These are phyloP conservation scores for Fusarium nurragi DNA, from an alignment of 2,329 filamentous ascomycete genomes.

Conservation along the genomic window DNA sequence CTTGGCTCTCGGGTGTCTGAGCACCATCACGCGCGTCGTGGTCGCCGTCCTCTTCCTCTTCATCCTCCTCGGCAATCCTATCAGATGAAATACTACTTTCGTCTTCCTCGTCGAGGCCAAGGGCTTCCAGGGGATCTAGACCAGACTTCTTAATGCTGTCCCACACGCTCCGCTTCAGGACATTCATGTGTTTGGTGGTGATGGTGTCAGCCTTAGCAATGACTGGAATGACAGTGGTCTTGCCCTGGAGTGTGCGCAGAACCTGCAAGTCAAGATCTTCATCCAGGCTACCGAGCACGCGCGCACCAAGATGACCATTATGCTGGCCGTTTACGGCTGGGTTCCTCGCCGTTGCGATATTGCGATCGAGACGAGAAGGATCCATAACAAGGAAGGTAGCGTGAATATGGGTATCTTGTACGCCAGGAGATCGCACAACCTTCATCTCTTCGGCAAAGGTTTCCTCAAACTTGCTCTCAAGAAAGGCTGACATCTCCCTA, in stretches of 20 bases:
- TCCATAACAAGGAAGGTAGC: slow-evolving; percentile 94
- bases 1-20: slow-evolving; percentile 46
- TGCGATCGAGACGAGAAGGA: slow-evolving; percentile 83
- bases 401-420: slow-evolving; percentile 96
- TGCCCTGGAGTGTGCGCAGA: slow-evolving; percentile 85
- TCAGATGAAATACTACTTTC: slow-evolving; percentile 65
- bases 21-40: slow-evolving; percentile 35
- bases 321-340: slow-evolving; percentile 60
- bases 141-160: slow-evolving; percentile 85
- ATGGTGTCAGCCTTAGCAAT: slow-evolving; percentile 98
- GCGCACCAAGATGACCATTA: slow-evolving; percentile 55
- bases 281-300: slow-evolving; percentile 75
- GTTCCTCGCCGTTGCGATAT: slow-evolving; percentile 74
- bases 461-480: slow-evolving; percentile 98
- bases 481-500: slow-evolving; percentile 87
- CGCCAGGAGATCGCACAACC: slow-evolving; percentile 89
- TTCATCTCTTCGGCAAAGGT: slow-evolving; percentile 98
- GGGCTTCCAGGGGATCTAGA: slow-evolving; percentile 86
- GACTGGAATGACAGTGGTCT: slow-evolving; percentile 94
- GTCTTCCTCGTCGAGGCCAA: slow-evolving; percentile 82
- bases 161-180: slow-evolving; percentile 91
- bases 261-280: slow-evolving; percentile 92
- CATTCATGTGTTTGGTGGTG: slow-evolving; percentile 92
- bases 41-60: slow-evolving; percentile 34
- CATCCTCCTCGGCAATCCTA: slow-evolving; percentile 66